Conservation (phyloP, 176 grass and related monocot genomes). For the Pharus latifolius region DNA sequence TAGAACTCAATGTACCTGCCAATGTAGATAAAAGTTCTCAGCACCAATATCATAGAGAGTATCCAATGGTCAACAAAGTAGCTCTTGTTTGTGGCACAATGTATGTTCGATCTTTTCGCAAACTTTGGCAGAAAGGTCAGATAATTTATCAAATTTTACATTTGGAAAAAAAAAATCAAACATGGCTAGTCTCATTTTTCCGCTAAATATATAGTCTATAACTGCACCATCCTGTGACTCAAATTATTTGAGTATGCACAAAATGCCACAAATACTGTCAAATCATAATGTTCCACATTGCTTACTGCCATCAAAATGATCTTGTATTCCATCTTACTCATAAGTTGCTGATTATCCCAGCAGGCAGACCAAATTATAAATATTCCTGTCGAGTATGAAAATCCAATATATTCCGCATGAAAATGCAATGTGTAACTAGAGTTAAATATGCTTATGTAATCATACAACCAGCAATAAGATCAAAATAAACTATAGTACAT, state of each 20-base stretch:
- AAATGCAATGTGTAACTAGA: background rate
- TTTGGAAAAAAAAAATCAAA: background rate
- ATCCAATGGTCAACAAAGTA: background rate
- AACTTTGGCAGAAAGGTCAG: background rate
- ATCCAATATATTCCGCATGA: background rate
- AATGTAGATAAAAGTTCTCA: background rate
- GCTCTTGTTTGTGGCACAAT: background rate
- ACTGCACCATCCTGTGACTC: background rate
- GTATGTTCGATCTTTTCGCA: background rate
- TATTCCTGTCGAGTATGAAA: conserved; percentile 26
- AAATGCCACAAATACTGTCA: background rate
- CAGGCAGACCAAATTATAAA: conserved; percentile 33
- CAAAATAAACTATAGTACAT: background rate
- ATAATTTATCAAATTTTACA: background rate
- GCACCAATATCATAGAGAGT: conserved; percentile 6
- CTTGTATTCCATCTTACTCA: conserved; percentile 29
- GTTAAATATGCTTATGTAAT: background rate
- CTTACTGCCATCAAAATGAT: conserved; percentile 22
- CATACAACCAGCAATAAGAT: background rate
- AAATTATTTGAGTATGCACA: conserved; percentile 3
- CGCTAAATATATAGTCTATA: background rate
- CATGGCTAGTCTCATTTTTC: background rate
- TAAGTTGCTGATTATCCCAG: conserved; percentile 35
- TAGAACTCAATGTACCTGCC: conserved; percentile 98
- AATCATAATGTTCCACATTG: conserved; percentile 6